Base-by-base conservation (phyloP, 768 basidiomycete genomes). In the Collybiopsis confluens region DNA sequence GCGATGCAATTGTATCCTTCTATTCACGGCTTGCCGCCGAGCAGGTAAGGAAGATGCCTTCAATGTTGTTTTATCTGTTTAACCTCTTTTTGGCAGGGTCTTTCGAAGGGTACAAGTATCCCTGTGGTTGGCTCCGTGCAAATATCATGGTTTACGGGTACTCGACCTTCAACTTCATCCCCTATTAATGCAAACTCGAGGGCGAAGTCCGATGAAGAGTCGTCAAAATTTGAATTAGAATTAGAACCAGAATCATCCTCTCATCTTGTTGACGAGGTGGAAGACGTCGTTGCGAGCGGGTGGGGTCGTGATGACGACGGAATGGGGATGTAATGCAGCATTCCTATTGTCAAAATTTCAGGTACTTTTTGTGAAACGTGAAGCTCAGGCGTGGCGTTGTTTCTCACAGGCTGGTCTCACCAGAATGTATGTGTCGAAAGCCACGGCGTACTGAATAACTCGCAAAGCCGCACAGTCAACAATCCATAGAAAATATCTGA, bases 301-400 rank as follows among this genome's bases (percentile, higher is more conserved):
- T 89, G 88, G 87, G 88, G 86, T 23, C 81, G 74, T 38, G 82
- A 84, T 47, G 86, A 80, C 51, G 85, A 89, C 62, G 83, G 81
- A 42, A 89, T 90, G 85, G 86, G 87, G 37, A 83, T 89, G 79
- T 44, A 26, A 16, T n/a, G n/a, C n/a, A n/a, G n/a, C n/a, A n/a
- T n/a, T n/a, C n/a, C n/a, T n/a, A n/a, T n/a, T n/a, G n/a, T n/a
- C n/a, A n/a, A n/a, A n/a, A n/a, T n/a, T n/a, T n/a, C n/a, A n/a
- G n/a, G n/a, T n/a, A n/a, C n/a, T n/a, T n/a, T n/a, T n/a, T n/a
- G n/a, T n/a, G n/a, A n/a, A n/a, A n/a, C n/a, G n/a, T n/a, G n/a
- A n/a, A n/a, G n/a, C n/a, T n/a, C n/a, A n/a, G n/a, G n/a, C n/a
- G n/a, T n/a, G n/a, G n/a, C n/a, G n/a, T n/a, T n/a, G n/a, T n/a